phyloP scores from a whole-genome alignment of 2,329 filamentous ascomycete species.

The Hypocreales sp. region DNA sequence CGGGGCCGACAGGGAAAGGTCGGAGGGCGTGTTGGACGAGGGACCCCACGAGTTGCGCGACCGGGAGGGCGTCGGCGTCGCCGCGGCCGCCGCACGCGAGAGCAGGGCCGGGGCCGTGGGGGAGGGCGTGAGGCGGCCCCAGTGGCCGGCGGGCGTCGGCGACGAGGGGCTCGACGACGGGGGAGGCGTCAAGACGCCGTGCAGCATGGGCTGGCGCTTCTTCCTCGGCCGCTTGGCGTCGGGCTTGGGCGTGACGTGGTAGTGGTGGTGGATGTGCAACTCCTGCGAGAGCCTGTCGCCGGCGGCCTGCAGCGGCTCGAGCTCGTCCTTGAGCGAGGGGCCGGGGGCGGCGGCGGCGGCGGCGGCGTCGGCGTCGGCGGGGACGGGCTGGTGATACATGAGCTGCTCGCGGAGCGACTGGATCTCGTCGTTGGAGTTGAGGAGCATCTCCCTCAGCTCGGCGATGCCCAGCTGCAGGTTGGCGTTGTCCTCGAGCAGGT shows the following conservation, averaged over 20 bases:
- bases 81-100: conserved; percentile 27
- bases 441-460: conserved; percentile 79
- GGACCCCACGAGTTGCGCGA: conserved; percentile 37
- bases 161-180: conserved; percentile 18
- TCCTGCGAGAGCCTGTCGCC: conserved; percentile 41
- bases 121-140: conserved; percentile 21
- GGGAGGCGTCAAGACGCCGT: conserved; percentile 46
- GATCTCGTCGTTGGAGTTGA: conserved; percentile 88
- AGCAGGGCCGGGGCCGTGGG: conserved; percentile 23
- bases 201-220: conserved; percentile 49
- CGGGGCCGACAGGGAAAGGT: conserved; percentile 59
- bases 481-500: conserved; percentile 89
- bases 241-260: conserved; percentile 53
- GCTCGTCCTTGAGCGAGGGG: conserved; percentile 55
- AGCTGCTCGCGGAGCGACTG: conserved; percentile 74
- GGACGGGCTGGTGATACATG: conserved; percentile 57
- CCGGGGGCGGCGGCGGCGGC: conserved; percentile 21
- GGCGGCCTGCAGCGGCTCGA: conserved; percentile 33
- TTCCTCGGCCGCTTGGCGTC: conserved; percentile 53
- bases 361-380: conserved; percentile 16
- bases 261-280: conserved; percentile 88
- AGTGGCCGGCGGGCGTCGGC: conserved; percentile 19
- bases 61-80: conserved; percentile 30
- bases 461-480: conserved; percentile 84
- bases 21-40: conserved; percentile 36